Percentiles rank a stretch among this genome's conserved stretches.
Conservation (phyloP, 257 asterid genomes). For the Capsicum pubescens region DNA sequence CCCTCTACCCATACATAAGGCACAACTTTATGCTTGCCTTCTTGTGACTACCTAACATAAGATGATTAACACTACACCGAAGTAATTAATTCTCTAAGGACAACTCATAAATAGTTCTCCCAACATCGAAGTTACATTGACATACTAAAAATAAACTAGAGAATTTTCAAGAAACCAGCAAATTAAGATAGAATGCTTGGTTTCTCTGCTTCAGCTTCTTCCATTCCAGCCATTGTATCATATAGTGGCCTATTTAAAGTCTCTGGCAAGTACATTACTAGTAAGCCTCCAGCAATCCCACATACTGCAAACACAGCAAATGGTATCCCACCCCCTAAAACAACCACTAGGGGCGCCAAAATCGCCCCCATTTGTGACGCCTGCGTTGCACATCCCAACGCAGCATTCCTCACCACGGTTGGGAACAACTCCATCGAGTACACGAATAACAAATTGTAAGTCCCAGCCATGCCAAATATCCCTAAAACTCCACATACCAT, state of each 20-base stretch:
- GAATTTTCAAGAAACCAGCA: background rate
- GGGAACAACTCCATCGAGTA: constrained; percentile 84
- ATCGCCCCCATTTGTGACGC: constrained; percentile 89
- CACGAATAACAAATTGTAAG: constrained; percentile 74
- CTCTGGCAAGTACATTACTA: constrained; percentile 75
- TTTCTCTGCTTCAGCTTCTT: constrained; percentile 52
- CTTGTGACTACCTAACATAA: background rate
- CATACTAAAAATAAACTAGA: background rate
- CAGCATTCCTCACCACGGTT: constrained; percentile 85
- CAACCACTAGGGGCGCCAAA: constrained; percentile 76
- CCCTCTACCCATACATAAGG: background rate
- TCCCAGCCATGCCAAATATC: constrained; percentile 93
- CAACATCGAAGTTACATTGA: background rate
- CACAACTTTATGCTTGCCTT: background rate
- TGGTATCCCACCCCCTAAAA: constrained; percentile 66
- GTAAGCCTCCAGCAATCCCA: constrained; percentile 70
- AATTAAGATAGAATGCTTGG: background rate
- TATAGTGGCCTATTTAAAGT: constrained; percentile 71
- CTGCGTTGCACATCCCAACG: constrained; percentile 85
- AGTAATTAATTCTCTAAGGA: background rate
- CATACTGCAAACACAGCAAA: constrained; percentile 71
- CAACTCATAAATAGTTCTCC: background rate
- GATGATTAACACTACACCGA: background rate
- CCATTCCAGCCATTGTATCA: constrained; percentile 82
- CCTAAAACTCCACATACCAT: constrained; percentile 70